Conservation (phyloP, 148 eudicot species). For the Arctostaphylos glauca region DNA sequence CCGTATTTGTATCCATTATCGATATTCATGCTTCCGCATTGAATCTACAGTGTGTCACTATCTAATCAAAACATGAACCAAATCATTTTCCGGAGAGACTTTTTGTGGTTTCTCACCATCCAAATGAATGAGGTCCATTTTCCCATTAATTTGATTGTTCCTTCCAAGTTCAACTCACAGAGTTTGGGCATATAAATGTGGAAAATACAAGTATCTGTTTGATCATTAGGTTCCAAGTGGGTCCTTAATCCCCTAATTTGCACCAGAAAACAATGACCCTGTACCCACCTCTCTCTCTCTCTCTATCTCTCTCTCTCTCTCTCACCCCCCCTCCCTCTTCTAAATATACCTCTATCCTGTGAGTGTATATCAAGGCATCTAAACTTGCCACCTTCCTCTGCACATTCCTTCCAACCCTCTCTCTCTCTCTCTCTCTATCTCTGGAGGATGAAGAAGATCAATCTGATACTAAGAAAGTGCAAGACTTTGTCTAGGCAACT, state of each 20-base stretch:
- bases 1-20: too few species aligned
- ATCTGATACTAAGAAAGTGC: conserved; percentile 60
- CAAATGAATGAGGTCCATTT: not conserved
- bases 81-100: too few species aligned
- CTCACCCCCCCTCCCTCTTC: conserved; percentile 14
- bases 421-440: not conserved
- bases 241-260: conserved; percentile 15
- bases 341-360: not conserved
- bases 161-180: not conserved
- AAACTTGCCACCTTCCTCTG: conserved; percentile 3
- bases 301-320: not conserved
- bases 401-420: not conserved
- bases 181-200: not conserved
- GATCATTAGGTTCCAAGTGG: conserved; percentile 24
- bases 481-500: conserved; percentile 66
- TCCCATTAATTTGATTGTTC: not conserved
- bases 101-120: not conserved
- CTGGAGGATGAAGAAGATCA: conserved; percentile 55
- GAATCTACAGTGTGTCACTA: too few species aligned
- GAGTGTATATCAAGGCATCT: conserved; percentile 33
- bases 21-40: too few species aligned
- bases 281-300: conserved; percentile 16
- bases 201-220: not conserved
- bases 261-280: conserved; percentile 23
- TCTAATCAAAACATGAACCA: too few species aligned